Percentiles rank a stretch among this genome's conserved stretches.
Conservation (phyloP, 352 stramenopile species). For the Pythium rhizo-oryzae region DNA sequence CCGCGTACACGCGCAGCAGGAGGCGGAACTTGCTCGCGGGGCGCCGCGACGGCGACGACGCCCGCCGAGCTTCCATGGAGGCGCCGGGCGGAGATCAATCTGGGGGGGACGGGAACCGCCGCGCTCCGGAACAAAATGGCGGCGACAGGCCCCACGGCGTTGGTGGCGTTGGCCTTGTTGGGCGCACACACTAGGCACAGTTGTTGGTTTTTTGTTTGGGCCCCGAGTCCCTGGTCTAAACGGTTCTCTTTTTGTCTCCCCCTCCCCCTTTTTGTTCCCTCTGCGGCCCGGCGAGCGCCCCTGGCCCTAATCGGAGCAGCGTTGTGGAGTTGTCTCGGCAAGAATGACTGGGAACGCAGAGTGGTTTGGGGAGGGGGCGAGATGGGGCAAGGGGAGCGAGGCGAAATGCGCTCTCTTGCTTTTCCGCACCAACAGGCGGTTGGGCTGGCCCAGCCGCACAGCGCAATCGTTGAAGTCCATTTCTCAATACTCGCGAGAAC, state of each 20-base stretch:
- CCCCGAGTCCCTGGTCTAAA: too few species aligned
- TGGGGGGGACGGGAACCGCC: too few species aligned
- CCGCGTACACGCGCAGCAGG: constrained; percentile 66
- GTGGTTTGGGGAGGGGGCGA: constrained; percentile 18
- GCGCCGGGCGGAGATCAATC: neutral
- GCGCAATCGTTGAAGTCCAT: neutral
- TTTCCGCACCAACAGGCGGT: constrained; percentile 5
- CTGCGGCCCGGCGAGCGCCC: neutral
- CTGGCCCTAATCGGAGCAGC: constrained; percentile 6
- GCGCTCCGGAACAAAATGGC: neutral
- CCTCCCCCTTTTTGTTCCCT: neutral
- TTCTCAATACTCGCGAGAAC: neutral
- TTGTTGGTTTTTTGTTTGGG: constrained; percentile 2
- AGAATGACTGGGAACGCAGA: constrained; percentile 18
- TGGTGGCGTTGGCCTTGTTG: neutral
- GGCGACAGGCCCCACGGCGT: neutral
- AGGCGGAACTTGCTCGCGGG: constrained; percentile 34
- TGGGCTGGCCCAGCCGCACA: neutral
- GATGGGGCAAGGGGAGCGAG: constrained; percentile 21
- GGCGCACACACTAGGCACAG: neutral
- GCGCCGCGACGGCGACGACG: constrained; percentile 17
- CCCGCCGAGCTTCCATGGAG: constrained; percentile 20
- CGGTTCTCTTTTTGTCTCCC: constrained; percentile 2
- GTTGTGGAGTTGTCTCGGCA: constrained; percentile 11
- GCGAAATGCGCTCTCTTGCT: constrained; percentile 8